These are phyloP conservation scores for Venturia pyrina DNA, from an alignment of 2,329 filamentous ascomycete species.

Conservation along the genomic window DNA sequence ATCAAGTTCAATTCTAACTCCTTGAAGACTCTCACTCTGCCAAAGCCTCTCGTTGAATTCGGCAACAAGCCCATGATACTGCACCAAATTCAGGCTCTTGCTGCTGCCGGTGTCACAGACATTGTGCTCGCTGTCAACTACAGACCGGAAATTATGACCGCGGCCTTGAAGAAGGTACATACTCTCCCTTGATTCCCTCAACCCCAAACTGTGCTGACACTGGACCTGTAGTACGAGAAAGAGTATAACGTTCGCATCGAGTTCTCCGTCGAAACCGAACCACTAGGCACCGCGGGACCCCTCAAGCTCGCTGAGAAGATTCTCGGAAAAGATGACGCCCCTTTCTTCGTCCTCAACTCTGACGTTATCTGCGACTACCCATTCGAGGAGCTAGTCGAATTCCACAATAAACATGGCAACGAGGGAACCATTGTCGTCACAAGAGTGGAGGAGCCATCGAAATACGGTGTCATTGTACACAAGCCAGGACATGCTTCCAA, in stretches of 20 bases:
- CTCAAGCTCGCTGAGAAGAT: conserved; percentile 91
- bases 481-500: conserved; percentile 81
- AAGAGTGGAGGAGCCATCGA: conserved; percentile 97
- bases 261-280: conserved; percentile 94
- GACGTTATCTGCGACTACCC: conserved; percentile 98
- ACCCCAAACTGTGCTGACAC: background rate
- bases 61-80: conserved; percentile 99
- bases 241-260: conserved; percentile 91
- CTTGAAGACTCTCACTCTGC: conserved; percentile 79
- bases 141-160: conserved; percentile 94
- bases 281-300: conserved; percentile 87
- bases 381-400: conserved; percentile 78
- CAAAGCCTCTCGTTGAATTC: conserved; percentile 96
- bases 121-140: conserved; percentile 99
- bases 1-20: conserved; percentile 17
- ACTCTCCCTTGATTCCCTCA: background rate
- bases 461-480: conserved; percentile 98
- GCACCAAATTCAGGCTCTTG: conserved; percentile 92
- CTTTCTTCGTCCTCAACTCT: conserved; percentile 97
- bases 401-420: conserved; percentile 86
- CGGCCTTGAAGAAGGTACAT: conserved; percentile 72
- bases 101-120: conserved; percentile 87
- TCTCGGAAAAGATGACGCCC: conserved; percentile 82
- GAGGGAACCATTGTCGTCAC: conserved; percentile 98
- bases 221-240: conserved; percentile 60